Evolutionary conservation across 1,284 basidiomycete genomes (phyloP), one percentile per base, ranked within the genome.

Genomic region (Ustilago sp.): DNA sequence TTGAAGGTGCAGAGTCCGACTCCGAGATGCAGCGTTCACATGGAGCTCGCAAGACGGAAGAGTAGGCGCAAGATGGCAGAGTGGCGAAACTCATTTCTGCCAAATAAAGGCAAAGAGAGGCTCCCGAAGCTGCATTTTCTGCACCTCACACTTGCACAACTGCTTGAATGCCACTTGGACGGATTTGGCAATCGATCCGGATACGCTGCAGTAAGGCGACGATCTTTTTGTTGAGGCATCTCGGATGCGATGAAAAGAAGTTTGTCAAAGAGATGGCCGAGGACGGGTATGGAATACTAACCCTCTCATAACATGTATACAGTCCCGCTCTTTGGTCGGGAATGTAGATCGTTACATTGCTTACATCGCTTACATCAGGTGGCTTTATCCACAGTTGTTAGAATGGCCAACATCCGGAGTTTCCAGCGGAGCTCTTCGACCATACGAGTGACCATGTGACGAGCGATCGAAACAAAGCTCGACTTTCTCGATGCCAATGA

Each of bases 21-120:
- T 52, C 64, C 64, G 64, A 66, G 64, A 66, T 56, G 64, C 64
- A 66, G 64, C 23, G 53, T 23, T 9, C 58, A 60, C 57, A 60
- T 60, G 58, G 45, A 28, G 32, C 17, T n/a, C 15, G 19, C 2
- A 11, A 19, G 19, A 15, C 8, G 52, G 35, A 45, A 57, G 34
- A 57, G 45, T 57, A 57, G 55, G 55, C 55, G 47, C 28, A 32
- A 57, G 11, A 15, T 55, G 54, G 52, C 43, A 19, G 43, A 45
- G 43, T 45, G n/a, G 43, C 43, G 43, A 38, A 38, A 38, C 7
- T 53, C 11, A 6, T 34, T 52, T 52, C n/a, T 52, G 4, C 8
- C 4, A 5, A 34, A n/a, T 6, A 2, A 23, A 34, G 23, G 23
- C 4, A 13, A 38, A 39, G 53, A 23, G 38, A 50, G 53, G 53